Base-by-base conservation (phyloP, 1,284 basidiomycete species). In the Testicularia cyperi region DNA sequence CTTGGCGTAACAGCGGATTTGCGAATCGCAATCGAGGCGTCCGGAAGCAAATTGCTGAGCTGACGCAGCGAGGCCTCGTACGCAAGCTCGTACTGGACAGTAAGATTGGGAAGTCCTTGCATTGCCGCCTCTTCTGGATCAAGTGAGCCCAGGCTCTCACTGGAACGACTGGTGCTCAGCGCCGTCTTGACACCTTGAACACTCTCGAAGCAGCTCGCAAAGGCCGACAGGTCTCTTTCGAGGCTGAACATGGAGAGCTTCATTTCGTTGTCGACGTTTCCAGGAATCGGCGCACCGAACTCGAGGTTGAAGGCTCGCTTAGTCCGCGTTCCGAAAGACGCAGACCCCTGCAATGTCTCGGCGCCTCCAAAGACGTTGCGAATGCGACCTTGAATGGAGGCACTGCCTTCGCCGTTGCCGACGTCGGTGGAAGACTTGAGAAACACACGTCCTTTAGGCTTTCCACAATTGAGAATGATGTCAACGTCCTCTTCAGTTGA, bases 351-450 rank as follows among this genome's bases (percentile, higher is more conserved):
- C 47, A 98, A 80, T 0, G 83, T 84, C 78, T 99, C 95, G 16
- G 87, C 92, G 2, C 90, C 89, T 20, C 95, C 94, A 67, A 97
- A 88, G 5, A 88, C 82, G 77, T 98, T 98, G 4, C 72, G 61
- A 4, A 75, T 36, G 9, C 62, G 44, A 6, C 68, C 74, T 39
- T 75, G 72, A 8, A 76, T 42, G 1, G 51, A 56, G 9, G 70
- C 74, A 42, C 81, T 90, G 7, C 90, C 94, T 77, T 97, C 94
- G 39, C 88, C 88, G 46, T 95, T 91, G 8, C 95, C 95, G 4
- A 97, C 82, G 72, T 97, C 92, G 1, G 94, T 97, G 2, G 88
- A 84, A 1, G 86, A 90, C 68, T 88, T 91, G 18, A 94, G 74
- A 68, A 85, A 92, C 65, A 87, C 85, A 23, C 88, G 80, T 1